Percentiles rank a stretch among this genome's conserved stretches.
Evolutionary conservation across 305 asterid species (phyloP).

Genomic region (Rubia peregrina): DNA sequence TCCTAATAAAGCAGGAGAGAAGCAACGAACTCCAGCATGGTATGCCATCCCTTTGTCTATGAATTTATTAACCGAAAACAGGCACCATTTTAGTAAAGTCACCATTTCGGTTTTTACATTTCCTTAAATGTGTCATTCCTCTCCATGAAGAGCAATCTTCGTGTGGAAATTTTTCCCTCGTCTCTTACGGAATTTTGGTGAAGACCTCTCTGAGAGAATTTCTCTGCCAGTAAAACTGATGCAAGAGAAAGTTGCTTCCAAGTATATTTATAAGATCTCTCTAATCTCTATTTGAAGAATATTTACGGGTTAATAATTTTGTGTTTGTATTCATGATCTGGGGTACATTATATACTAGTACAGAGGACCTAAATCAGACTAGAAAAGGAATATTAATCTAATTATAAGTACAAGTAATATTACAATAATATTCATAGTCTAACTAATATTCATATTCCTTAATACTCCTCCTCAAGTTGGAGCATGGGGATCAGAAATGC

Average conservation of each 20-base stretch:
- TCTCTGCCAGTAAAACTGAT: neutral
- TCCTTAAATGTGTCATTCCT: neutral
- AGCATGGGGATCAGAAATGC: no score
- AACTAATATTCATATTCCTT: no score
- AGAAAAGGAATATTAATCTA: no score
- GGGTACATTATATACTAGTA: no score
- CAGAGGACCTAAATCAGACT: no score
- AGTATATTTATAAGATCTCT: neutral
- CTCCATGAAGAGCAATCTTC: neutral
- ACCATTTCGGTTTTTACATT: neutral
- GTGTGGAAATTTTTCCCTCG: neutral
- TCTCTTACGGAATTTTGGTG: neutral
- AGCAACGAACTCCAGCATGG: constrained; percentile 98
- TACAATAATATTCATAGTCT: no score
- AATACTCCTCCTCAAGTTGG: no score
- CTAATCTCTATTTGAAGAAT: neutral
- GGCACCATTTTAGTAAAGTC: neutral
- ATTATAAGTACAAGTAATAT: no score
- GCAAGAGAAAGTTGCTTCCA: neutral
- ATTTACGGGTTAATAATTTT: no score
- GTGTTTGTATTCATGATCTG: no score
- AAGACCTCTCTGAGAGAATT: constrained; percentile 3
- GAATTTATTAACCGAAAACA: neutral
- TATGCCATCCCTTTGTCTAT: constrained; percentile 26
- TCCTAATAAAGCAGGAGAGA: constrained; percentile 69